Conservation (phyloP, 108 stramenopile species). For the Nitzschia sp. region DNA sequence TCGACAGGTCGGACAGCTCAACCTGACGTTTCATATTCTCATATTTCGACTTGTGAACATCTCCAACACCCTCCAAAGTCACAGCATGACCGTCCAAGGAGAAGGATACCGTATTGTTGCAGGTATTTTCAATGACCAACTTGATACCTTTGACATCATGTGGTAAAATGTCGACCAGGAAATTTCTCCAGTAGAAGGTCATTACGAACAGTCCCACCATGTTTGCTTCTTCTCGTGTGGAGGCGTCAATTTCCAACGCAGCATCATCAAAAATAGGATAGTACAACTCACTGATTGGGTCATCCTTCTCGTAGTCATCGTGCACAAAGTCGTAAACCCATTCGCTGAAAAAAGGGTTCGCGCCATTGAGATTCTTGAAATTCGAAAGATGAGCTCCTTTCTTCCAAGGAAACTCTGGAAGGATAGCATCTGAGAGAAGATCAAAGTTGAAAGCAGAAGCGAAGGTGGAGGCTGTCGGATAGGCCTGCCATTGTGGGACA, state of each 20-base stretch:
- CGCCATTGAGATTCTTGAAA: constrained; percentile 22
- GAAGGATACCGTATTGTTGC: constrained; percentile 40
- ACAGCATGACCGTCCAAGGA: constrained; percentile 31
- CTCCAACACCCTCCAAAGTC: constrained; percentile 41
- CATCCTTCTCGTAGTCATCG: constrained; percentile 24
- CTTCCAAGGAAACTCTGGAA: constrained; percentile 31
- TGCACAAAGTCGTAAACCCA: constrained; percentile 26
- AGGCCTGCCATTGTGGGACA: constrained; percentile 23
- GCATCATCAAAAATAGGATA: constrained; percentile 44
- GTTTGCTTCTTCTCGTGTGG: constrained; percentile 6
- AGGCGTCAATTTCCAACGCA: neutral
- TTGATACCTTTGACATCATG: constrained; percentile 42
- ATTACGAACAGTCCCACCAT: constrained; percentile 35
- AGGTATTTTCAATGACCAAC: constrained; percentile 41
- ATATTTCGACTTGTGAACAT: constrained; percentile 46
- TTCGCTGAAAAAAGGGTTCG: neutral
- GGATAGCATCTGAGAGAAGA: neutral
- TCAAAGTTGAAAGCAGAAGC: neutral
- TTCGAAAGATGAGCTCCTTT: constrained; percentile 8
- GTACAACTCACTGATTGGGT: constrained; percentile 36
- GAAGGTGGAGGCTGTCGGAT: constrained; percentile 37
- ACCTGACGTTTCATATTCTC: neutral
- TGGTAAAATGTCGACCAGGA: constrained; percentile 39
- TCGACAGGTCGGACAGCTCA: neutral
- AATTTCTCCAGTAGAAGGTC: constrained; percentile 44